Conservation (phyloP, 208 protist genomes). For the Trypanosoma conorhini region DNA sequence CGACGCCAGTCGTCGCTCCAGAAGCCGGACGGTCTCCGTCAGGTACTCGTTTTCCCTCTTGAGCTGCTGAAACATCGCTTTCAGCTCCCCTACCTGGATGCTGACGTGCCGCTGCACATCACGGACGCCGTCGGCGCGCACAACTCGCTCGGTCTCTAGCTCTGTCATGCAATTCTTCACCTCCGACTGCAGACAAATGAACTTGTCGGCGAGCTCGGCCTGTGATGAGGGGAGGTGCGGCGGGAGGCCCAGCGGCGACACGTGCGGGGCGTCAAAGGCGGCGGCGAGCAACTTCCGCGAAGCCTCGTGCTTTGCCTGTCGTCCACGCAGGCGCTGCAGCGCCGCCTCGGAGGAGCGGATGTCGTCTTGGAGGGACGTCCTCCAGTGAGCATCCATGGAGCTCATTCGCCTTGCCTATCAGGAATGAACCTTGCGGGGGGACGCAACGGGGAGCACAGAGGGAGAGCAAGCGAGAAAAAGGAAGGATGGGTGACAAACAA, state of each 20-base stretch:
- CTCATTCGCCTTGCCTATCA: background rate
- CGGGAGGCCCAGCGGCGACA: background rate
- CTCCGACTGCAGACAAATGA: slow-evolving; percentile 39
- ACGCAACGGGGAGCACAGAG: background rate
- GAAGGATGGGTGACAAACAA: background rate
- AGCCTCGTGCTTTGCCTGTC: slow-evolving; percentile 34
- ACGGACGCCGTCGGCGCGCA: slow-evolving; percentile 56
- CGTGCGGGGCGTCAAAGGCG: slow-evolving; percentile 22
- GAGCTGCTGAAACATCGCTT: slow-evolving; percentile 52
- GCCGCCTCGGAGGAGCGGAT: slow-evolving; percentile 53
- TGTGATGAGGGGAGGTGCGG: background rate
- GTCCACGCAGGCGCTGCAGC: slow-evolving; percentile 48
- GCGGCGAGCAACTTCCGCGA: slow-evolving; percentile 33
- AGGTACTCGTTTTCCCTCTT: slow-evolving; percentile 63
- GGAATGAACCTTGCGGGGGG: background rate
- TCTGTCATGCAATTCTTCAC: slow-evolving; percentile 57
- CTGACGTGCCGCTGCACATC: slow-evolving; percentile 43
- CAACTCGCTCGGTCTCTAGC: slow-evolving; percentile 70
- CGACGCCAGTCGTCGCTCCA: slow-evolving; percentile 38
- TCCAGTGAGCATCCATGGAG: slow-evolving; percentile 10
- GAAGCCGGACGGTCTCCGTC: slow-evolving; percentile 44
- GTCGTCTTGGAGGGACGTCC: slow-evolving; percentile 23
- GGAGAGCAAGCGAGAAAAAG: background rate
- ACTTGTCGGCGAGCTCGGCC: slow-evolving; percentile 4
- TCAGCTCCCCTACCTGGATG: slow-evolving; percentile 53